Evolutionary conservation across 257 asterid genomes (phyloP), one percentile per base, ranked within the genome.

Genomic region (Rubia yunnanensis): DNA sequence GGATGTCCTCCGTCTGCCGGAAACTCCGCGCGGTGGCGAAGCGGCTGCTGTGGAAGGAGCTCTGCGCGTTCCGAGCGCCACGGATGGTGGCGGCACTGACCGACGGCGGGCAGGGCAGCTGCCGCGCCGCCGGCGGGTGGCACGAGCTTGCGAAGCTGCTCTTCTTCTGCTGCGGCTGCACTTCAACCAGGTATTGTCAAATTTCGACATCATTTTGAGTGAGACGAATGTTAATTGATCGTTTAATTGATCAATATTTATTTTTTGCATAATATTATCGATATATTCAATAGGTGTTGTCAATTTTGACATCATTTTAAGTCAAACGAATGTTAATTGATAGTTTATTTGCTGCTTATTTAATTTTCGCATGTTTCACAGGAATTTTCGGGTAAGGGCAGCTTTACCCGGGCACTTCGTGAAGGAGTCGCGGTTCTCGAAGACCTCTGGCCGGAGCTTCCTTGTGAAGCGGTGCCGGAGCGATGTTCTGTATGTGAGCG

Each of bases 381-480:
- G n/a, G n/a, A n/a, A n/a, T 41, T 86, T 90, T 68, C 15, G 46
- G 14, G 26, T 81, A 76, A 67, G 68, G 13, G 76, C 48, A 7
- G 34, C 81, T 0, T 13, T 65, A 7, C 73, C 83, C 53, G 95
- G 92, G 0, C 98, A 91, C 32, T 85, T 91, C 76, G 79, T 75
- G 11, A 74, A 44, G 53, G 66, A 78, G 59, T 60, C 94, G 22
- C 92, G 98, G 30, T 91, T 91, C 56, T 91, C 98, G 46, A 91
- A 91, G 72, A 91, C 98, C 0, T 85, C 96, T 35, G 98, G 98
- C 1, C 76, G 69, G 80, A 88, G 98, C 65, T 91, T 91, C 60
- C 34, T 88, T 41, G 5, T 73, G 56, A 84, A 73, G 79, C 73
- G 66, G 10, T 88, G 95, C 73, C 54, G 95, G 17, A 87, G 75